phyloP scores from a whole-genome alignment of 176 grass and related monocot species.

The Aegilops tauschii region DNA sequence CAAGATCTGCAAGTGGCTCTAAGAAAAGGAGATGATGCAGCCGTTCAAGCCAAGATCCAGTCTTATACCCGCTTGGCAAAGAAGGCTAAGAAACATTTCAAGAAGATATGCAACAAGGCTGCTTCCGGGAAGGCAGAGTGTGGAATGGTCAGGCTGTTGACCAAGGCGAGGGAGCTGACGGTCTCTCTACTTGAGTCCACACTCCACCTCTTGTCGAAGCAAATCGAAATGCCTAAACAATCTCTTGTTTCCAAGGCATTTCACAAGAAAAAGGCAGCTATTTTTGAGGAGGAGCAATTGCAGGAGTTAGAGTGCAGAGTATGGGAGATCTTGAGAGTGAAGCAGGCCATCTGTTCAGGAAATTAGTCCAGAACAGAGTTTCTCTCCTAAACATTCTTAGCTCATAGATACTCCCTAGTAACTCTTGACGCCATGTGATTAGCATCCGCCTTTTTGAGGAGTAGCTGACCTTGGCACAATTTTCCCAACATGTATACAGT shows the following conservation, averaged over 20 bases:
- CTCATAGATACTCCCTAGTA: background rate
- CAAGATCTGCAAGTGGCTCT: constrained; percentile 30
- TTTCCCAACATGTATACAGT: background rate
- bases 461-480: background rate
- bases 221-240: constrained; percentile 28
- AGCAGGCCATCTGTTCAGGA: constrained; percentile 21
- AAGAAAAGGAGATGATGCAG: constrained; percentile 23
- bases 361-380: constrained; percentile 35
- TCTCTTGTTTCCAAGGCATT: constrained; percentile 28
- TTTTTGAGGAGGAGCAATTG: constrained; percentile 27
- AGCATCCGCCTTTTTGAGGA: constrained; percentile 35
- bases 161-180: constrained; percentile 22
- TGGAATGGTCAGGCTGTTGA: constrained; percentile 11
- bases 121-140: background rate
- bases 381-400: constrained; percentile 40
- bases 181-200: constrained; percentile 29
- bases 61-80: constrained; percentile 10
- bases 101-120: constrained; percentile 15
- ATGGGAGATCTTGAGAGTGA: constrained; percentile 33
- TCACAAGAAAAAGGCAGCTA: constrained; percentile 24
- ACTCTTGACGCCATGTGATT: background rate
- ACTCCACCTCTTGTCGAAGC: constrained; percentile 16
- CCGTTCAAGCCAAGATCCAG: constrained; percentile 22
- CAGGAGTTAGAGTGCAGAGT: constrained; percentile 23
- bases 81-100: constrained; percentile 37